Percentiles rank a stretch among this genome's conserved stretches.
These are phyloP conservation scores for Pseudocercospora cruenta DNA, from an alignment of 2,329 filamentous ascomycete genomes.

Conservation along the genomic window DNA sequence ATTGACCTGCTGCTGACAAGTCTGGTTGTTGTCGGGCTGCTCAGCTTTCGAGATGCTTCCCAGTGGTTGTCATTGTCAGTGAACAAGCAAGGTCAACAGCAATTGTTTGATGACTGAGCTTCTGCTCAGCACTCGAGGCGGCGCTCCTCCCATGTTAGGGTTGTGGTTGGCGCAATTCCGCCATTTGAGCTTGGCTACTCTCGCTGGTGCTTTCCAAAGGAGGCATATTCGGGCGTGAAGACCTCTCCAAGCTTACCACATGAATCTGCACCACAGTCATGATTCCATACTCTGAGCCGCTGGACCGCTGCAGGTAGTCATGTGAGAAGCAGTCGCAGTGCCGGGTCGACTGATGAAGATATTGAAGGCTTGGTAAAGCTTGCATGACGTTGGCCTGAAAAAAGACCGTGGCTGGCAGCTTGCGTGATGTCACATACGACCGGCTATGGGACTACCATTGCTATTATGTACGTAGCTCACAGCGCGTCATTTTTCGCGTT, in stretches of 20 bases:
- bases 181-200: background rate
- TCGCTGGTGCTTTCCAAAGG: background rate
- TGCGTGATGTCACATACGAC: constrained; percentile 1
- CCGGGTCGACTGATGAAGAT: background rate
- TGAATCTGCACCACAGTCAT: background rate
- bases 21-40: too few relatives aligned
- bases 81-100: background rate
- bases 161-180: background rate
- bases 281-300: background rate
- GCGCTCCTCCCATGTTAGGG: background rate
- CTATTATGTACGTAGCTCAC: background rate
- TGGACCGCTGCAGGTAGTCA: background rate
- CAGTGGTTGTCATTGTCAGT: too few relatives aligned
- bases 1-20: too few relatives aligned
- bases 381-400: background rate
- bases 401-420: background rate
- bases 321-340: background rate
- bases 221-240: background rate
- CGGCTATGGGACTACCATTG: background rate
- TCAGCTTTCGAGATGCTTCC: too few relatives aligned
- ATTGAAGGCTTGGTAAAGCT: background rate
- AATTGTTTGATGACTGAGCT: background rate
- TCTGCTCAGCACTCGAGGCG: background rate
- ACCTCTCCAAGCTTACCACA: background rate
- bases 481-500: background rate